Base-by-base conservation (phyloP, 2,329 filamentous ascomycete species). In the Colletotrichum endophyticum region DNA sequence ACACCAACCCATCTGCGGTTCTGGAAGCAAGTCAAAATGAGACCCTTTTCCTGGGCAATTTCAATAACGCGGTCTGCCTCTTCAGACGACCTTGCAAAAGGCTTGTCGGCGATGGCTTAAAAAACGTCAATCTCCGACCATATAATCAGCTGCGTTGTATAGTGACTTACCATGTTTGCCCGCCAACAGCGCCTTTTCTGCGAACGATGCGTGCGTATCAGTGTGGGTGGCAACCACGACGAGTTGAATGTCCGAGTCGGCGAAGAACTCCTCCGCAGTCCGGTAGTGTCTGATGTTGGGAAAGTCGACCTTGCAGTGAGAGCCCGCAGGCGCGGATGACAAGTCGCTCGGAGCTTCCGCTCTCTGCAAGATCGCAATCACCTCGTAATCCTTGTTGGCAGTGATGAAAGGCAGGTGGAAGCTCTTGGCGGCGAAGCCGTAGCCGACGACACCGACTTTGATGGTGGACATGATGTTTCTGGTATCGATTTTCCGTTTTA, bases 81-180 rank as follows among this genome's bases (percentile, higher is more conserved):
- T 63, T 87, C 84, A 6, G 87, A 86, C 3, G 91, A 92, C 11
- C 89, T 89, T 3, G 91, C 91, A 81, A 94, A 94, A 0, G 92
- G 92, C 83, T 94, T 94, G 82, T 94, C 92, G 75, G 92, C 91
- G 15, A 94, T 86, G 15, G 93, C 92, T 87, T 30, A 4, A 15
- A 13, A 11, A 62, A 0, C 1, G 28, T 73, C 32, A 73, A 57
- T 44, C 19, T 25, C 11, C 19, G 19, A 34, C 3, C 15, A 5
- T 0, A 9, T 9, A 28, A 16, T 27, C 12, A 25, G 28, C 28
- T 61, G 19, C 16, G n/a, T 12, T 12, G 5, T 1, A n/a, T 12
- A 5, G 9, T n/a, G 1, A 49, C 44, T 22, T 79, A 86, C 85
- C 86, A 81, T 94, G 90, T 84, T 94, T 94, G 70, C 91, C 91